Base-by-base conservation (phyloP, 2,329 filamentous ascomycete species). In the Ambrosiella beaveri region DNA sequence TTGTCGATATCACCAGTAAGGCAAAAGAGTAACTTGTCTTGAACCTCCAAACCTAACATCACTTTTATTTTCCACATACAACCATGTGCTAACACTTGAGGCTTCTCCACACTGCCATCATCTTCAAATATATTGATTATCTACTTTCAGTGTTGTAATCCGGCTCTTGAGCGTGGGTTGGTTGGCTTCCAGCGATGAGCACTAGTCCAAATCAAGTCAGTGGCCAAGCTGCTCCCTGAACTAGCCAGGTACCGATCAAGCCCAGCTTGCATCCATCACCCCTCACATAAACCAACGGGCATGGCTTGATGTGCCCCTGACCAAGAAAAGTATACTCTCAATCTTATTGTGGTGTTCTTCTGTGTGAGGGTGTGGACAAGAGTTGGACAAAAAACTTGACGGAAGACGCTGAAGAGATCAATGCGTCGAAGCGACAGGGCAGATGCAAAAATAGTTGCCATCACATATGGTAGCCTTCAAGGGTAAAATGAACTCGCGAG, bases 231-330 rank as follows among this genome's bases (percentile, higher is more conserved):
- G 9, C 27, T 57, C 55, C 55, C 44, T 50, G 47, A 51, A 41
- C 17, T 57, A 57, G 45, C 55, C 44, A 57, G 41, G 55, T 57
- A 50, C 45, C 55, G 40, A 57, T 39, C 47, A 51, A 27, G 47
- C 27, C 27, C 19, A 51, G 7, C 47, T 51, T 36, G 17, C 19
- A 49, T 49, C 45, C 12, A 9, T 49, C 45, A 49, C 15, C 45
- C 45, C 7, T 49, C 45, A n/a, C 15, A 19, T 9, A 3, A 49
- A 51, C 17, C 7, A 19, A 35, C 8, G 9, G 47, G 17, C 47
- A 51, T 50, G 27, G 49, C 52, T 38, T 44, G 3, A 39, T 57
- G 47, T 57, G 55, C 55, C 45, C 55, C 55, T 57, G 55, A 57
- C 55, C 27, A 17, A 4, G 27, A 51, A 51, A 50, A 38, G 38